Percentiles rank a stretch among this genome's conserved stretches.
phyloP scores from a whole-genome alignment of 345 rosid species.

The Gossypium bickii region DNA sequence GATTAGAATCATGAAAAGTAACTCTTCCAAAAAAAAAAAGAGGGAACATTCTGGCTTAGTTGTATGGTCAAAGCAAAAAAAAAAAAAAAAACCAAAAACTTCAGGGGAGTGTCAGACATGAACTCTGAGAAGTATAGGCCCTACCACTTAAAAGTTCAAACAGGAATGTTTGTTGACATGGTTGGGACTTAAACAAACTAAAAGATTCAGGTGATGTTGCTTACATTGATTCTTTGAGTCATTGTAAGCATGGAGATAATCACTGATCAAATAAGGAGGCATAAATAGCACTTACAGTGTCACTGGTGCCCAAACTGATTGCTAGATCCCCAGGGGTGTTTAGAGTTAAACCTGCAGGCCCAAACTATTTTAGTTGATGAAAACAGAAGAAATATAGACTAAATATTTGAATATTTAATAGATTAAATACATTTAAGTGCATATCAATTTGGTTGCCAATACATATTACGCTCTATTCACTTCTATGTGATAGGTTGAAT shows the following conservation, averaged over 20 bases:
- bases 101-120: neutral
- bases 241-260: neutral
- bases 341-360: constrained; percentile 65
- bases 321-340: constrained; percentile 89
- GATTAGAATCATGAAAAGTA: neutral
- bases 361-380: constrained; percentile 5
- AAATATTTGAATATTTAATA: too few relatives aligned
- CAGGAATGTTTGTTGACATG: neutral
- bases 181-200: neutral
- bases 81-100: neutral
- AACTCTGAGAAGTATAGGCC: neutral
- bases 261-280: neutral
- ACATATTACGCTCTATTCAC: neutral
- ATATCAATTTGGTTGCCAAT: too few relatives aligned
- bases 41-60: neutral
- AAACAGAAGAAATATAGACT: neutral
- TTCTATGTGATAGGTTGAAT: neutral
- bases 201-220: neutral
- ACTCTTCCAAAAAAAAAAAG: neutral
- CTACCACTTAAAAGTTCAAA: neutral
- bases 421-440: neutral
- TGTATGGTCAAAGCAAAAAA: neutral
- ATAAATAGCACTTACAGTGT: constrained; percentile 52
- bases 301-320: constrained; percentile 91
- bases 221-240: neutral